Base-by-base conservation (phyloP, 2,329 filamentous ascomycete species). In the Stromatinia cepivora region DNA sequence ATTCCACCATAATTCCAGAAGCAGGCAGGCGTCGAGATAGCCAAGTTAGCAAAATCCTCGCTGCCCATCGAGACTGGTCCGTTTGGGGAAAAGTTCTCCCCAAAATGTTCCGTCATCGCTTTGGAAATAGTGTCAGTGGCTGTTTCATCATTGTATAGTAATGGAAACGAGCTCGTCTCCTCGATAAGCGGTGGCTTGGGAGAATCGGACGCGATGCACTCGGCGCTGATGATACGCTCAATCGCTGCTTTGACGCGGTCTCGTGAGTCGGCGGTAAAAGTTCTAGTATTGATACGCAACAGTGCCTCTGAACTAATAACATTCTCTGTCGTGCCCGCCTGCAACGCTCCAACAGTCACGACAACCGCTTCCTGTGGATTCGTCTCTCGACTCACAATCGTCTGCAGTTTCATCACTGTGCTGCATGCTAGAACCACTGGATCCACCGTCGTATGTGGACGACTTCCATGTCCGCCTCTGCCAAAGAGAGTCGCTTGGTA, bases 401-500 rank as follows among this genome's bases (percentile, higher is more conserved):
- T 78, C 71, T 82, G 80, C 28, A 82, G 69, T 25, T 77, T 74
- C 7, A 81, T 73, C 0, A 86, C 78, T 28, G 81, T 77, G 52
- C 79, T 72, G 0, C 77, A 75, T 0, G 82, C 82, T 53, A 84
- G 77, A 0, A 84, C 76, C 15, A 82, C 78, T 0, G 83, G 82
- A 70, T 86, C 83, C 22, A 84, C 75, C 0, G 78, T 76, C 0
- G 72, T 73, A n/a, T 84, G 79, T 0, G 83, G 83, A 58, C 76
- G 1, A 6, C 59, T 54, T 1, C 78, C 82, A 72, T 85, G 83
- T 0, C 81, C 81, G 2, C 81, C 82, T 0, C 78, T 76, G 0
- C 83, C 84, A 73, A 69, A 78, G 9, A 81, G 69, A 0, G 76
- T 77, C 9, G 82, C 75, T 7, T 78, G 74, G 10, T 81, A 76